Base-by-base conservation (phyloP, 306 rosid species). In the Medicago arabica region DNA sequence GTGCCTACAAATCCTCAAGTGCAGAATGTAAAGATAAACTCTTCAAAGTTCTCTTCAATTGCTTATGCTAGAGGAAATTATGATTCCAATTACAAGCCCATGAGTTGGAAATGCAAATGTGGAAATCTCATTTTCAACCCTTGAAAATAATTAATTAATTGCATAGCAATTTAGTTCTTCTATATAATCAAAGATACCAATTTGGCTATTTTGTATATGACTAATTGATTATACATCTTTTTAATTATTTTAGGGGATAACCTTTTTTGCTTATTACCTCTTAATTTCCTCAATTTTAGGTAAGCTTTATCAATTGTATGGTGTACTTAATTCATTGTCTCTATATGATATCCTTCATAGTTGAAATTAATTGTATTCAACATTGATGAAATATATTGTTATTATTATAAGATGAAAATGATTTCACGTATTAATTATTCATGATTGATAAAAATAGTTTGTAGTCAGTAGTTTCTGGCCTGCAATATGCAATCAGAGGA, bases 21-120 rank as follows among this genome's bases (percentile, higher is more conserved):
- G 2, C 82, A 81, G 64, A 75, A 83, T 9, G 72, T 75, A 9
- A 82, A 63, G 75, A 84, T 34, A 31, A 84, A 69, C 36, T 79
- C 89, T 49, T 75, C 94, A 9, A 18, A 71, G 34, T 46, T 80
- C 59, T 78, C 85, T 57, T 66, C 78, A 61, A 18, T 76, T 67
- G 86, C 85, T 51, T 88, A 88, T 80, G 88, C 86, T 16, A 85
- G 87, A 59, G 88, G 92, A 10, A 86, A 85, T 47, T 88, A 84
- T 21, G 67, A 46, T 81, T 78, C 98, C 7, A 90, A 95, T 79
- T 95, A 95, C 96, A 90, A 92, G 72, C 97, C 98, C 57, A 87
- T 95, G 89, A 92, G 97, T 75, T 92, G 98, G 97, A 95, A 95
- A 49, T 95, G 98, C 89, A 95, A 90, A 85, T 95, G 98, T 78